Evolutionary conservation across 768 basidiomycete genomes (phyloP), one percentile per base, ranked within the genome.

Genomic region (Galerina marginata): DNA sequence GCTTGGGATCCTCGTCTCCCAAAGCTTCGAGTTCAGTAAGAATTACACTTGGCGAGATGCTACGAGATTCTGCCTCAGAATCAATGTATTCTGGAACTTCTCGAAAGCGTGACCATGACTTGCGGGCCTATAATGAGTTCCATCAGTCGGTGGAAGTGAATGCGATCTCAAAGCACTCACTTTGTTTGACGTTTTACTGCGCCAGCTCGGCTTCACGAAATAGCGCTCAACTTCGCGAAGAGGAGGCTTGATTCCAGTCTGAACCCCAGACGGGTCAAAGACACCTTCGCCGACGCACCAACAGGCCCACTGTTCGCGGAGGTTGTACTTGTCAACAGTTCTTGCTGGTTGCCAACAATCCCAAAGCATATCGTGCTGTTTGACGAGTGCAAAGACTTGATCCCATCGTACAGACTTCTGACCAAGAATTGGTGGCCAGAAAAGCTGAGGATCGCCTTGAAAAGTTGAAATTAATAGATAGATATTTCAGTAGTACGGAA

Each of bases 171-270:
- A 36, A 14, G 7, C 15, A 69, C 12, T 74, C 66, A 73, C 91
- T 85, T 14, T 89, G 76, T 71, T 38, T 38, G 50, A 52, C 3
- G 37, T 89, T 20, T 53, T 56, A 29, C 54, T 59, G 14, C 60
- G 54, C 66, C 71, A 71, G 11, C 37, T 37, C 3, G 57, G 49
- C 50, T 38, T 40, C 29, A 65, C 56, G 37, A 72, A 71, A 15
- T 61, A 50, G 23, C 62, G 38, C 43, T 73, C 70, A 11, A 72
- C 65, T 0, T 64, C 16, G 11, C 61, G 62, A 29, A 75, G 57
- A 2, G 71, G 72, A 11, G 68, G 74, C 38, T 72, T 69, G 40
- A 67, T 36, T 4, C 72, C 68, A 1, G 66, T 69, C 44, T 70
- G 67, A 23, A 44, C 42, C 7, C 65, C 65, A 0, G 60, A 48